Evolutionary conservation across 352 stramenopile genomes (phyloP).

Genomic region (Globisporangium abappressorium): DNA sequence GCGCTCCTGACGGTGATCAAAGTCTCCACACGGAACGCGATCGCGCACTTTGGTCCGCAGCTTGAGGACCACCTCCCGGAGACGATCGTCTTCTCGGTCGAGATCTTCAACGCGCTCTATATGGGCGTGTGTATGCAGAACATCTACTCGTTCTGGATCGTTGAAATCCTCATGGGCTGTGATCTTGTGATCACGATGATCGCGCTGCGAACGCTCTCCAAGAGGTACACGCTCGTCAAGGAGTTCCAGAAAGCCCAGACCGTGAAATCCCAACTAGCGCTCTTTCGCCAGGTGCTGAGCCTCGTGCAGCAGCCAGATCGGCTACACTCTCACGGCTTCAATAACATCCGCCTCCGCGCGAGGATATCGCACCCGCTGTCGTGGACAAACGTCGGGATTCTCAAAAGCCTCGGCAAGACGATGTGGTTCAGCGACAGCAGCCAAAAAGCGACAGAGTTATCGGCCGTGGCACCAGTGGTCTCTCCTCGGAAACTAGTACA

Average conservation of each 20-base stretch:
- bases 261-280: background rate
- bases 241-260: background rate
- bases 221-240: background rate
- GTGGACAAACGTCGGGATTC: background rate
- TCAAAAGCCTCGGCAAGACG: background rate
- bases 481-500: background rate
- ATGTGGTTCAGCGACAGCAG: background rate
- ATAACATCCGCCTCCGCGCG: background rate
- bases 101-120: constrained; percentile 41
- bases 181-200: background rate
- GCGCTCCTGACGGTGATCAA: constrained; percentile 20
- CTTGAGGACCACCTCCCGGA: constrained; percentile 31
- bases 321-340: background rate
- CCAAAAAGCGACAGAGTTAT: background rate
- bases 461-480: background rate
- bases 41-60: constrained; percentile 24
- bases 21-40: constrained; percentile 23
- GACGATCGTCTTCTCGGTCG: constrained; percentile 32
- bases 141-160: constrained; percentile 6
- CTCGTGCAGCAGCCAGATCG: background rate
- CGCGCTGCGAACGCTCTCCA: background rate
- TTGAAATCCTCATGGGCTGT: constrained; percentile 1
- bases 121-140: constrained; percentile 18
- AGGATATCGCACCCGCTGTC: background rate
- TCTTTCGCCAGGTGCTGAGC: background rate